phyloP scores from a whole-genome alignment of 768 basidiomycete species.

The Daedaleopsis nitida region DNA sequence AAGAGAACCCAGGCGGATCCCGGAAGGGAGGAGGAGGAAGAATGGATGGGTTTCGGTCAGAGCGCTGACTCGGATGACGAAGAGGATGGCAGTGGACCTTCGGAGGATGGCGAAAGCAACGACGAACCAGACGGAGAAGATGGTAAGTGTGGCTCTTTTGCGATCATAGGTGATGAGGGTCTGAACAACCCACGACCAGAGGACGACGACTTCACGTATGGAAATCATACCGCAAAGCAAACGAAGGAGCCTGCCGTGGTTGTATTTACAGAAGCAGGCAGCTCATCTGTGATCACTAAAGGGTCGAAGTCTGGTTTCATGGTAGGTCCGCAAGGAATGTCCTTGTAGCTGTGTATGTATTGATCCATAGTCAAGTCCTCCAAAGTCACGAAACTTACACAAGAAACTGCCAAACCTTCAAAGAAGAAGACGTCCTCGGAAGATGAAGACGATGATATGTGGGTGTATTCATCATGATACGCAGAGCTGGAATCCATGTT shows the following conservation, averaged over 20 bases:
- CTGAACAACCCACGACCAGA: slow-evolving; percentile 25
- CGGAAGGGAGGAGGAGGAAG: slow-evolving; percentile 35
- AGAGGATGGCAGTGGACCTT: slow-evolving; percentile 7
- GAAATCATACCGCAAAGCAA: background rate
- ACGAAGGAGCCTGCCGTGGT: slow-evolving; percentile 46
- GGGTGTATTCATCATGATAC: slow-evolving; percentile 11
- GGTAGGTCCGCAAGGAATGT: slow-evolving; percentile 44
- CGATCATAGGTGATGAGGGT: background rate
- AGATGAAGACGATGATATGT: slow-evolving; percentile 60
- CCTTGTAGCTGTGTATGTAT: slow-evolving; percentile 3
- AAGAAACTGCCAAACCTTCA: slow-evolving; percentile 30
- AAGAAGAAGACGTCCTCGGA: slow-evolving; percentile 31
- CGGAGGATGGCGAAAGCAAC: background rate
- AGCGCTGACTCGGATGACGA: slow-evolving; percentile 6
- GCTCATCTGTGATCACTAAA: slow-evolving; percentile 16
- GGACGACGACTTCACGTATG: slow-evolving; percentile 43
- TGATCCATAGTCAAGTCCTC: slow-evolving; percentile 57
- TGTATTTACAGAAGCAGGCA: slow-evolving; percentile 52
- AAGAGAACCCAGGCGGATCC: slow-evolving; percentile 28
- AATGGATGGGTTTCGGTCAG: slow-evolving; percentile 43
- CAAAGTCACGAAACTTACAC: slow-evolving; percentile 64
- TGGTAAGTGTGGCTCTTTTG: background rate
- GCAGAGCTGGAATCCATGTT: background rate
- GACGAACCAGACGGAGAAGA: background rate
- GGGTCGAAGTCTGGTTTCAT: slow-evolving; percentile 67